phyloP scores from a whole-genome alignment of 176 grass and related monocot genomes.

The Cocos nucifera region DNA sequence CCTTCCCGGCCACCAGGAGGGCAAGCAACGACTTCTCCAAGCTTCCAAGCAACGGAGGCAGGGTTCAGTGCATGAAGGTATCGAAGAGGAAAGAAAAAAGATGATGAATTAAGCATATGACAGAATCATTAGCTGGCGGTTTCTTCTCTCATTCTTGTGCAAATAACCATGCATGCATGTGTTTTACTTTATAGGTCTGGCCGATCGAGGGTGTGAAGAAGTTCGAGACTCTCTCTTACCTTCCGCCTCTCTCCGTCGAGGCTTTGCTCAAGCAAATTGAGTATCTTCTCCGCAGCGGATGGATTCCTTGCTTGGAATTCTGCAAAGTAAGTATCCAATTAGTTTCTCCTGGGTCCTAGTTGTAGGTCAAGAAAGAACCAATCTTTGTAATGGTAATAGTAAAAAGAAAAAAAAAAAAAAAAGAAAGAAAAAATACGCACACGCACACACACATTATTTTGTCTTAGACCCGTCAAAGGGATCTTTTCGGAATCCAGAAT shows the following conservation, averaged over 20 bases:
- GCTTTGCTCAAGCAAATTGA: constrained; percentile 32
- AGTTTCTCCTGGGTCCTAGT: neutral
- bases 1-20: constrained; percentile 25
- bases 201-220: constrained; percentile 29
- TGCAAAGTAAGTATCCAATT: constrained; percentile 15
- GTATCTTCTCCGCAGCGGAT: constrained; percentile 25
- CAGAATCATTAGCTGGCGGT: too few species aligned
- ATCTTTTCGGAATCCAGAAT: too few species aligned
- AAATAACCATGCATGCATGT: neutral
- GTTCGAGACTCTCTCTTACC: constrained; percentile 38
- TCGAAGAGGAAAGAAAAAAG: neutral
- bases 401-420: too few species aligned
- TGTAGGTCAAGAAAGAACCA: neutral
- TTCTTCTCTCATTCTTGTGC: neutral
- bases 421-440: too few species aligned
- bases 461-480: too few species aligned
- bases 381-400: too few species aligned
- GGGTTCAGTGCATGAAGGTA: constrained; percentile 82
- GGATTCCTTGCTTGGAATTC: constrained; percentile 40
- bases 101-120: too few species aligned
- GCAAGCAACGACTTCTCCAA: constrained; percentile 16
- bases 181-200: constrained; percentile 14
- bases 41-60: constrained; percentile 48
- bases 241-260: constrained; percentile 18
- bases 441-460: too few species aligned